Base-by-base conservation (phyloP, 768 basidiomycete genomes). In the Termitomyces sp. region DNA sequence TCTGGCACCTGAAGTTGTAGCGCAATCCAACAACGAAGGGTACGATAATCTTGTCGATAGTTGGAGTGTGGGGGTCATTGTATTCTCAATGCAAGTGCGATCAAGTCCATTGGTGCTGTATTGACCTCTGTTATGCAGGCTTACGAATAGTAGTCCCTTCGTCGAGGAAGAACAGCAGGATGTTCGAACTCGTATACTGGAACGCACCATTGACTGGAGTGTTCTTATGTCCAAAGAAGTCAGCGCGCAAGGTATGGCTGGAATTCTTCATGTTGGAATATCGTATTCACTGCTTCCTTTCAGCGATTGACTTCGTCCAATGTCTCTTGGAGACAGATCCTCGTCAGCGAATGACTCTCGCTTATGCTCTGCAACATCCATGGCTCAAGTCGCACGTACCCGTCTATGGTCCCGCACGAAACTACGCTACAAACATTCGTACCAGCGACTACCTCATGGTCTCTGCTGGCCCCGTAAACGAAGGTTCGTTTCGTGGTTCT, bases 1-100 rank as follows among this genome's bases (percentile, higher is more conserved):
- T 70, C 85, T 97, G 5, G 95, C 94, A 1, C 93, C 93, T 1
- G 95, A 98, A 65, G 93, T 99, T 35, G 89, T 98, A 51, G 75
- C 75, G 61, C 87, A 88, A 62, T 71, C 78, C 47, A 76, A 80
- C 46, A 72, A 78, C 32, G 75, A 83, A 57, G 95, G 95, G 3
- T 98, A 99, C 67, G 87, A 89, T 67, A 83, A 87, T 58, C 75
- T 89, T 20, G 97, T 98, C 52, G 97, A 99, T 69, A 93, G 92
- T 62, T 99, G 95, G 95, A 95, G 93, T 49, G 84, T 95, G 12
- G 96, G 97, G 6, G 93, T 97, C 23, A 97, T 98, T 55, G 83
- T 98, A 1, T 98, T 89, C 67, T 88, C 88, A 26, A 95, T 93
- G 95, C 94, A 67, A 47, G 60, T 52, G 8, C 8, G 2, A 30